Base-by-base conservation (phyloP, 805 yeast species). In the Zygoascus bituminiphila region DNA sequence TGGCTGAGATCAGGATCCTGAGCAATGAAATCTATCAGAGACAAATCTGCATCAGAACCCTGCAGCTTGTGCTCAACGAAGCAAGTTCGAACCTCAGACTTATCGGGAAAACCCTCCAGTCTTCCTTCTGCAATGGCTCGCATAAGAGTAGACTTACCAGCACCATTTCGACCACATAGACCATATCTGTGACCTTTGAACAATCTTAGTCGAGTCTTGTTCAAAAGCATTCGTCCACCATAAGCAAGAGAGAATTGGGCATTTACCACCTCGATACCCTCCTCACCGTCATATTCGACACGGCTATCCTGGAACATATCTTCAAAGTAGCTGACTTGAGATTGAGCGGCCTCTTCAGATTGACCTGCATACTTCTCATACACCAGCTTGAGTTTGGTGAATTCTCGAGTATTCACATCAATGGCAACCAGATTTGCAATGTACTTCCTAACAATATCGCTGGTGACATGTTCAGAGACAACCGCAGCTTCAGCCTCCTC, bases 91-190 rank as follows among this genome's bases (percentile, higher is more conserved):
- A 93, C 72, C 62, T 82, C 83, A 48, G 84, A 78, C 61, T 88
- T 82, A 58, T 86, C 84, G 40, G 98, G 98, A 81, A 93, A 91
- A 3, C 98, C 98, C 71, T 91, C 98, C 55, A 91, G 75, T 71
- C 91, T 96, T 50, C 98, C 98, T 62, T 88, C 87, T 48, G 96
- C 88, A 61, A 91, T 93, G 25, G 98, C 83, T 68, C 98, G 80
- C 98, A 91, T 88, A 61, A 91, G 75, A 14, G 98, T 91, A 12
- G 97, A 88, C 69, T 91, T 91, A 73, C 98, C 98, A 51, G 96
- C 97, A 77, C 98, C 98, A 65, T 91, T 91, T 71, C 97, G 77
- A 65, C 98, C 98, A 75, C 96, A 88, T 53, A 91, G 76, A 74
- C 98, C 98, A 63, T 91, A 91, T 69, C 98, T 79, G 70, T 87